phyloP scores from a whole-genome alignment of 2,329 filamentous ascomycete genomes.

The Gremmenia infestans region DNA sequence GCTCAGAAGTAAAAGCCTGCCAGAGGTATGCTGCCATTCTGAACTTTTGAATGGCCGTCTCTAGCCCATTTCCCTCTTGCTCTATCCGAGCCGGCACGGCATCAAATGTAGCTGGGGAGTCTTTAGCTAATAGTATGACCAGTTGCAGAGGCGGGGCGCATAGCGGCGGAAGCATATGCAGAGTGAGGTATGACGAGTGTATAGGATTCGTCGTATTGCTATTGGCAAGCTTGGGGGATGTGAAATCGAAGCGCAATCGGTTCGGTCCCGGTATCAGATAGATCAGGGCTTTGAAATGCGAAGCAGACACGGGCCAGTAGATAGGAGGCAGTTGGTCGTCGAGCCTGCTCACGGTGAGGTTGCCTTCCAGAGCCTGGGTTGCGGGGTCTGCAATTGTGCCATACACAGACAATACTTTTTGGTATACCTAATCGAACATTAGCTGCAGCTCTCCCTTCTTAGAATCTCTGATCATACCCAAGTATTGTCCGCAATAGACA shows the following conservation, averaged over 20 bases:
- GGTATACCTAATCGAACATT: slow-evolving; percentile 62
- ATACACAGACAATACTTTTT: slow-evolving; percentile 79
- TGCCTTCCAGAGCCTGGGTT: slow-evolving; percentile 69
- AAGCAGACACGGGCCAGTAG: slow-evolving; percentile 82
- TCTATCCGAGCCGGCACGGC: slow-evolving; percentile 69
- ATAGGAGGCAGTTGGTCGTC: slow-evolving; percentile 81
- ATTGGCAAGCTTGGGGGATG: slow-evolving; percentile 72
- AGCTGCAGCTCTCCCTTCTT: slow-evolving; percentile 1
- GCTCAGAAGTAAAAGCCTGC: slow-evolving; percentile 95
- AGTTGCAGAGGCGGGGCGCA: slow-evolving; percentile 81
- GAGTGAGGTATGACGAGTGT: slow-evolving; percentile 73
- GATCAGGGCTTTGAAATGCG: slow-evolving; percentile 85
- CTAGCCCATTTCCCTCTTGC: slow-evolving; percentile 76
- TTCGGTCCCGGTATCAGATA: slow-evolving; percentile 92
- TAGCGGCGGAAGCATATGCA: slow-evolving; percentile 80
- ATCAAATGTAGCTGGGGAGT: slow-evolving; percentile 83
- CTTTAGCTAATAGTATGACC: slow-evolving; percentile 80
- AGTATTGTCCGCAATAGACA: slow-evolving; percentile 74
- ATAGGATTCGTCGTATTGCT: slow-evolving; percentile 61
- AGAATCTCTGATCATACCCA: slow-evolving; percentile 54
- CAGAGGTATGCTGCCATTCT: slow-evolving; percentile 93
- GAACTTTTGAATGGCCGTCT: slow-evolving; percentile 81
- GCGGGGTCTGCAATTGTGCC: slow-evolving; percentile 74
- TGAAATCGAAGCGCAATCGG: slow-evolving; percentile 80
- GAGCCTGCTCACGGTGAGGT: slow-evolving; percentile 70